Evolutionary conservation across 2,329 filamentous ascomycete species (phyloP).

Genomic region (Lachnellula subtilissima): DNA sequence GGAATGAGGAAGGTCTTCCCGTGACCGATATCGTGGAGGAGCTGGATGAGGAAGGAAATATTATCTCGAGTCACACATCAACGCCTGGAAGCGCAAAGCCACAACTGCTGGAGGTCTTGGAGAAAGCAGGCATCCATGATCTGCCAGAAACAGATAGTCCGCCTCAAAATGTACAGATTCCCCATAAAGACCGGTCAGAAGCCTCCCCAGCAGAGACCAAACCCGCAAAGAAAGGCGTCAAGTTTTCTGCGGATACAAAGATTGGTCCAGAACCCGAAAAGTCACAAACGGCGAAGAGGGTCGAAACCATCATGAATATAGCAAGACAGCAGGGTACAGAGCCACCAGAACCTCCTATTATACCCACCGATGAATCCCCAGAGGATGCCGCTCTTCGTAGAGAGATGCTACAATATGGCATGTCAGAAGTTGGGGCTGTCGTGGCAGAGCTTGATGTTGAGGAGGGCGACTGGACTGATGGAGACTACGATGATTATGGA

Average conservation of each 20-base stretch:
- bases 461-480: constrained; percentile 56
- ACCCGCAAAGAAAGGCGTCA: constrained; percentile 52
- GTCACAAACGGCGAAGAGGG: constrained; percentile 31
- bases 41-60: constrained; percentile 83
- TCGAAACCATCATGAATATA: constrained; percentile 53
- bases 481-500: constrained; percentile 47
- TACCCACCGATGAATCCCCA: constrained; percentile 68
- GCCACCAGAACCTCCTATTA: constrained; percentile 42
- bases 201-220: constrained; percentile 6
- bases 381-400: constrained; percentile 77
- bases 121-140: constrained; percentile 63
- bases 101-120: constrained; percentile 65
- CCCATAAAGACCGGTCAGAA: background rate
- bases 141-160: background rate
- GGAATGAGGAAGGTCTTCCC: constrained; percentile 66
- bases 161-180: constrained; percentile 37
- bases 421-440: constrained; percentile 83
- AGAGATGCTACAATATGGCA: constrained; percentile 86
- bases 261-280: constrained; percentile 28
- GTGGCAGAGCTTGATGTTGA: constrained; percentile 89
- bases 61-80: constrained; percentile 63
- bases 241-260: constrained; percentile 59
- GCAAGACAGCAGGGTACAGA: constrained; percentile 49
- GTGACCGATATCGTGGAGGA: constrained; percentile 90
- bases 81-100: constrained; percentile 63